Base-by-base conservation (phyloP, 768 basidiomycete species). In the Lentinula guzmanii region DNA sequence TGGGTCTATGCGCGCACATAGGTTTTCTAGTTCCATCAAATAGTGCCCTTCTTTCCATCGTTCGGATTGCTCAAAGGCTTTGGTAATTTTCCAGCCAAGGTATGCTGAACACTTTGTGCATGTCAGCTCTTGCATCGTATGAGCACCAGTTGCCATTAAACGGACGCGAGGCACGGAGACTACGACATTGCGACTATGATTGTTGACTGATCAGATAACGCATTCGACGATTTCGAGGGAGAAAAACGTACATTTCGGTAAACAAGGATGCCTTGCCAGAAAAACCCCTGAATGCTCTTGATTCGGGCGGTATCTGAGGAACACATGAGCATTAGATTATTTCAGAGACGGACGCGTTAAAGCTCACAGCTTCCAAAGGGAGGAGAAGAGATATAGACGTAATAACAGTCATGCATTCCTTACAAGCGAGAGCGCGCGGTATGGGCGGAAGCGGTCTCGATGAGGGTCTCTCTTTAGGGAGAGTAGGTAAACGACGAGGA, bases 11-110 rank as follows among this genome's bases (percentile, higher is more conserved):
- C 57, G 62, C 5, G 60, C 65, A 31, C 58, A 58, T 28, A 86
- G 75, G 53, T 77, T 76, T 65, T 80, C 81, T 39, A 86, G 75
- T 71, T 87, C 86, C n/a, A 87, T 77, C 35, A 86, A 72, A 67
- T 72, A 82, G 52, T 77, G 69, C 5, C 82, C 82, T 65, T 86
- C 85, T 70, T 87, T 87, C 86, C 86, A 87, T 45, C 76, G 75
- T 70, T 87, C 86, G 2, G 82, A 71, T 42, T 68, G 66, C 61
- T 85, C 83, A 65, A 82, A 79, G 3, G 84, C 85, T 37, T 79
- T 79, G 5, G 84, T 70, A 53, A 87, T 85, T 69, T 83, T 82
- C 83, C 83, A 87, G 11, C 86, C 86, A n/a, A 86, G 73, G 67
- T 82, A 83, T 9, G 74, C 64, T 35, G 76, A 73, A 66, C 85